Evolutionary conservation across 352 stramenopile genomes (phyloP), one percentile per base, ranked within the genome.

Genomic region (Globisporangium polare): DNA sequence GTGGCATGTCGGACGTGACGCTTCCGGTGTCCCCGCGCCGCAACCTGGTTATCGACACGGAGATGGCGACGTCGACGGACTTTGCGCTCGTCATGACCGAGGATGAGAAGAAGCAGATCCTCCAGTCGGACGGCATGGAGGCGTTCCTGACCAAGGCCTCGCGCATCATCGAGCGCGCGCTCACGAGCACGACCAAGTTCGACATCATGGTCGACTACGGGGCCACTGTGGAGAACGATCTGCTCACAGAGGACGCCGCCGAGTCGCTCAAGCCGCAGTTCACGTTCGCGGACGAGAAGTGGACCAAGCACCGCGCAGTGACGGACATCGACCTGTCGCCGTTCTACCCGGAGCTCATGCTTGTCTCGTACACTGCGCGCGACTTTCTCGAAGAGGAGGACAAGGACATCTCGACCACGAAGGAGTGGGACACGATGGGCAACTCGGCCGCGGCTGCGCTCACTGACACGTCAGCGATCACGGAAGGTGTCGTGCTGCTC

Each of bases 191-290:
- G 0, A 83, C 69, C 63, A 89, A 89, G 64, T 94, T 75, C 60
- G 86, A 95, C 56, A 86, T 94, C 45, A 94, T 92, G 84, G 67
- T 92, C 41, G 86, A 95, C 62, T 95, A 95, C 49, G 78, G 78
- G 3, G 84, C 83, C 27, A 80, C 82, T 6, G 78, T 91, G 31
- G 83, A 92, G 63, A 68, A 78, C 26, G 83, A 92, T 47, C 67
- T 69, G 43, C 56, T 72, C 3, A 56, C 72, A 9, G 84, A 90
- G 33, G 80, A 91, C 33, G 57, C 74, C n/a, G 74, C 68, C 5
- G 79, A 93, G 51, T 75, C 77, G 31, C 63, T 93, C 26, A 95
- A 92, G 66, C 78, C 82, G 64, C 71, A 88, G 47, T 80, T 84
- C 53, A 71, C 77, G 41, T 93, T 92, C 67, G 67, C 72, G 22